Evolutionary conservation across 345 rosid species (phyloP).

Genomic region (Melaleuca quinquenervia): DNA sequence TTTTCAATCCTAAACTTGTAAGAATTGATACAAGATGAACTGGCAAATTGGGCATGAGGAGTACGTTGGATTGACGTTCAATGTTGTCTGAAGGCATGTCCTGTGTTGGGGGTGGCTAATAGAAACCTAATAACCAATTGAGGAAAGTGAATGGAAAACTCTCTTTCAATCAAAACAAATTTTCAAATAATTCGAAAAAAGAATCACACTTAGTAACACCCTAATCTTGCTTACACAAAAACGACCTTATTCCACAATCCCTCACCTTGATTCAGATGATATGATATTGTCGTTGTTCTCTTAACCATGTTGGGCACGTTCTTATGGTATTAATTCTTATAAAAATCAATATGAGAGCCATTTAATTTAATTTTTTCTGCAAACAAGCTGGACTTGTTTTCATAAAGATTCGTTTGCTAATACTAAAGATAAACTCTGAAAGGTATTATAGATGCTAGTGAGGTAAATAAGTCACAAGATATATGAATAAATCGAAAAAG

Average conservation of each 20-base stretch:
- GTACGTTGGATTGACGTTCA: background rate
- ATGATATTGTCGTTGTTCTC: accelerated
- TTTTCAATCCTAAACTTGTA: background rate
- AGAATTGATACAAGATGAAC: background rate
- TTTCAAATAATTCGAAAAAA: background rate
- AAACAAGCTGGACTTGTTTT: background rate
- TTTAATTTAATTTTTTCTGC: background rate
- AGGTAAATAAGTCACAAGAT: background rate
- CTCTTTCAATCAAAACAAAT: background rate
- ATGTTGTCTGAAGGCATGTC: background rate
- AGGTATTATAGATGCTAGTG: background rate
- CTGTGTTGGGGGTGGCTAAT: background rate
- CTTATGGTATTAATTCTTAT: background rate
- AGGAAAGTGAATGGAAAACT: background rate
- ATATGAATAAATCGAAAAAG: background rate
- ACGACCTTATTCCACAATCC: background rate
- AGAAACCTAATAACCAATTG: background rate
- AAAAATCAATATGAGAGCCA: background rate
- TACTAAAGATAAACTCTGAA: background rate
- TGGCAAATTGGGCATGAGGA: background rate
- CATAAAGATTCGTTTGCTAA: background rate
- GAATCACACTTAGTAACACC: background rate
- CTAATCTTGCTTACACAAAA: background rate
- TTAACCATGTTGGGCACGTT: background rate
- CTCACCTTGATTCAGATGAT: background rate